phyloP scores from a whole-genome alignment of 2,329 filamentous ascomycete genomes.

The Nemania abortiva region DNA sequence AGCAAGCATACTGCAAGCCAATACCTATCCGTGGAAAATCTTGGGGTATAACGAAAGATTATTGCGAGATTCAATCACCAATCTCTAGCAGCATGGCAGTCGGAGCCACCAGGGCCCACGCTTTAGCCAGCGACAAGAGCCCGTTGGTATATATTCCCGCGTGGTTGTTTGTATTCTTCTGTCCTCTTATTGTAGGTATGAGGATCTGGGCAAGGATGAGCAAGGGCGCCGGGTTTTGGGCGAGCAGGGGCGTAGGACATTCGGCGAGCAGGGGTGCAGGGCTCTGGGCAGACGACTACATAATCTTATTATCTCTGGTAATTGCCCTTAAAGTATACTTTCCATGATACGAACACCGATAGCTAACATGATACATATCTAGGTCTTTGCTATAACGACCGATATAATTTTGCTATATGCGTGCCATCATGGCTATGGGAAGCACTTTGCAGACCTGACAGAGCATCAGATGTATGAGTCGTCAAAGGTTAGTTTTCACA shows the following conservation, averaged over 20 bases:
- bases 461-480: conserved; percentile 41
- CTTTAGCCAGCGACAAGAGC: conserved; percentile 3
- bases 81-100: not conserved
- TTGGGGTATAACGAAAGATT: not conserved
- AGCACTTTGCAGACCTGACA: conserved; percentile 40
- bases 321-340: not conserved
- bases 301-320: conserved; percentile 40
- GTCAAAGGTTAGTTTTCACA: conserved; percentile 42
- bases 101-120: not conserved
- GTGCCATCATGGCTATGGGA: conserved; percentile 50
- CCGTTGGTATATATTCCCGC: conserved; percentile 45
- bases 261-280: conserved; percentile 42
- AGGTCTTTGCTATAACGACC: conserved; percentile 47
- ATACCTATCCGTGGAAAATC: not conserved
- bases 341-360: not conserved
- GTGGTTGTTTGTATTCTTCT: conserved; percentile 46
- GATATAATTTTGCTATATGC: conserved; percentile 45
- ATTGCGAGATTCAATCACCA: not conserved
- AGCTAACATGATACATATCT: not conserved
- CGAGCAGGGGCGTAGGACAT: no score
- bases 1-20: not conserved
- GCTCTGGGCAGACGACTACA: conserved; percentile 49
- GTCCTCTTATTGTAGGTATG: conserved; percentile 45
- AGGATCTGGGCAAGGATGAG: conserved; percentile 48
- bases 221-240: no score